Conservation (phyloP, 257 asterid species). For the Jasminum sambac region DNA sequence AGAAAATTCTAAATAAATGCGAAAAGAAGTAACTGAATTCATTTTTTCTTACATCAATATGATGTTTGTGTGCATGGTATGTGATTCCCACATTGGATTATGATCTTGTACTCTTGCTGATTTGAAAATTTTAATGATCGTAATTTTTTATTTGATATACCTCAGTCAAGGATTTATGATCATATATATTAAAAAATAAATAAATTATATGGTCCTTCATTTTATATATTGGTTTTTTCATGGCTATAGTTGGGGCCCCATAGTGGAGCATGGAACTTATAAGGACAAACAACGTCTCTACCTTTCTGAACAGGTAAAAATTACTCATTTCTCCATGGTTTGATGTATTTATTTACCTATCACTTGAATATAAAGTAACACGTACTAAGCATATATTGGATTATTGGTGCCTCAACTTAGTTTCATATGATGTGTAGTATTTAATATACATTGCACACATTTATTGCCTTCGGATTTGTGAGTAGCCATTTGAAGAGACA, state of each 20-base stretch:
- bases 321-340: neutral
- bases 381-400: conserved; percentile 4
- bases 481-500: no score
- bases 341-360: neutral
- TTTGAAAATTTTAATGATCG: neutral
- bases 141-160: neutral
- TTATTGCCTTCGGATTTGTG: no score
- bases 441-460: no score
- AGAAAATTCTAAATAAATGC: neutral
- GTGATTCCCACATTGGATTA: neutral
- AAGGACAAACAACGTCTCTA: conserved; percentile 84
- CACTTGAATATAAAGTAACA: neutral
- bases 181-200: neutral
- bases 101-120: neutral
- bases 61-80: neutral
- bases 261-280: conserved; percentile 60
- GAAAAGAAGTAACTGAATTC: neutral
- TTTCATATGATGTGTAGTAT: neutral
- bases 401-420: neutral
- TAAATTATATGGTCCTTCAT: neutral
- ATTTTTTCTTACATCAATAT: neutral
- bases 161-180: neutral
- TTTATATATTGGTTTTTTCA: conserved; percentile 1
- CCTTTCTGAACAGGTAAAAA: conserved; percentile 84
- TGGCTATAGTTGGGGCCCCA: conserved; percentile 87